A percentile compares a stretch with the other conserved stretches of the same genome.
Evolutionary conservation across 1,139 yeast genomes (phyloP).

Genomic region (Lodderomyces theae): DNA sequence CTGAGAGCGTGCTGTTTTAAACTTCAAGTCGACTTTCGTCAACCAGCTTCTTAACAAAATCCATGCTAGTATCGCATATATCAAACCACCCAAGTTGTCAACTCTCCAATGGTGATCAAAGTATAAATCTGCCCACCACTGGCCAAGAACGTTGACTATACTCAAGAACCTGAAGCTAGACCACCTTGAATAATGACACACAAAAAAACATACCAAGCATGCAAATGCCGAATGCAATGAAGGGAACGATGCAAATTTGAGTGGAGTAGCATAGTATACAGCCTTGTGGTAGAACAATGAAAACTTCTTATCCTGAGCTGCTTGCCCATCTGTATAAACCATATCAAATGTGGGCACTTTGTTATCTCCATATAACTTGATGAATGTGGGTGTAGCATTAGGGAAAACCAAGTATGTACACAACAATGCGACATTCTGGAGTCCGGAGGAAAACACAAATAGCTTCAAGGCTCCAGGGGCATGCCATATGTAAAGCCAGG

Average conservation of each 20-base stretch:
- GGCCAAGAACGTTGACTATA: constrained; percentile 43
- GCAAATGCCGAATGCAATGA: constrained; percentile 66
- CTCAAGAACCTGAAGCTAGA: constrained; percentile 31
- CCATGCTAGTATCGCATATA: constrained; percentile 22
- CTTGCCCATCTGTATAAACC: constrained; percentile 66
- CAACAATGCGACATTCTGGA: constrained; percentile 59
- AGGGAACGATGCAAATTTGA: constrained; percentile 70
- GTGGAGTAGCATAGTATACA: constrained; percentile 65
- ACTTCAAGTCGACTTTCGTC: constrained; percentile 26
- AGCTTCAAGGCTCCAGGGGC: constrained; percentile 55
- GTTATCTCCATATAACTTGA: constrained; percentile 55
- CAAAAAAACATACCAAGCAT: constrained; percentile 47
- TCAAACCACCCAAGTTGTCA: constrained; percentile 44
- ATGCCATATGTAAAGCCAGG: constrained; percentile 62
- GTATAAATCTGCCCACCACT: constrained; percentile 76
- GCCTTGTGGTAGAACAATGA: constrained; percentile 46
- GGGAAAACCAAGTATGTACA: constrained; percentile 59
- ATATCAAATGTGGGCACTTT: constrained; percentile 54
- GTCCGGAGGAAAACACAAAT: constrained; percentile 52
- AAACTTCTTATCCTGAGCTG: constrained; percentile 58
- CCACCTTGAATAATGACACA: constrained; percentile 43
- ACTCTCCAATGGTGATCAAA: constrained; percentile 69
- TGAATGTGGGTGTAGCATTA: constrained; percentile 71
- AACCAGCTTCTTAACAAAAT: constrained; percentile 21
- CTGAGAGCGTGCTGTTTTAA: constrained; percentile 20